phyloP scores from a whole-genome alignment of 352 stramenopile genomes.

The Blastocystis sp. region DNA sequence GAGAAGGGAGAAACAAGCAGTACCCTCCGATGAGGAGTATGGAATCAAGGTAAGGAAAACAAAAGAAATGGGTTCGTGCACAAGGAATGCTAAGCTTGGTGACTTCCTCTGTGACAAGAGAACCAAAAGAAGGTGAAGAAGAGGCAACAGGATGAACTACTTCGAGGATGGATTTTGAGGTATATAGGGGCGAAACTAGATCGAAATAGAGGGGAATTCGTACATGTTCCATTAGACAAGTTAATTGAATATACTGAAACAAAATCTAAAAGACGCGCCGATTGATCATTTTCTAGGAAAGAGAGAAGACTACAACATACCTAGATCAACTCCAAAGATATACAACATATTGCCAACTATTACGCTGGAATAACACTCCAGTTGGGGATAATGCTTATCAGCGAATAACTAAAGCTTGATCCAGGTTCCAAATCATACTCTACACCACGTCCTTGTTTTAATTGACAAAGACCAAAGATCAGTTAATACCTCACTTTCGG shows the following conservation, averaged over 20 bases:
- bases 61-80: background rate
- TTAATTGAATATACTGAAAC: background rate
- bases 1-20: background rate
- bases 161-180: background rate
- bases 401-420: background rate
- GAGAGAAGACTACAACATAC: background rate
- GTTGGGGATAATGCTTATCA: background rate
- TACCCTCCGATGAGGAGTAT: constrained; percentile 35
- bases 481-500: background rate
- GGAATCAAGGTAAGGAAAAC: background rate
- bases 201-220: background rate
- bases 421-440: background rate
- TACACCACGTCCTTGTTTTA: background rate
- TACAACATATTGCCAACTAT: background rate
- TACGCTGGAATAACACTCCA: background rate
- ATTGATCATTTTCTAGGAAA: background rate
- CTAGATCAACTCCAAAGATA: background rate
- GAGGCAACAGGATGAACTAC: background rate
- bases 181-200: background rate
- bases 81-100: background rate
- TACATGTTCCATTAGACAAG: background rate
- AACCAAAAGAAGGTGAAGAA: background rate
- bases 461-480: background rate
- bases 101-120: background rate
- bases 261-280: background rate